These are phyloP conservation scores for Leishmania martiniquensis DNA, from an alignment of 208 protist species.

Conservation along the genomic window DNA sequence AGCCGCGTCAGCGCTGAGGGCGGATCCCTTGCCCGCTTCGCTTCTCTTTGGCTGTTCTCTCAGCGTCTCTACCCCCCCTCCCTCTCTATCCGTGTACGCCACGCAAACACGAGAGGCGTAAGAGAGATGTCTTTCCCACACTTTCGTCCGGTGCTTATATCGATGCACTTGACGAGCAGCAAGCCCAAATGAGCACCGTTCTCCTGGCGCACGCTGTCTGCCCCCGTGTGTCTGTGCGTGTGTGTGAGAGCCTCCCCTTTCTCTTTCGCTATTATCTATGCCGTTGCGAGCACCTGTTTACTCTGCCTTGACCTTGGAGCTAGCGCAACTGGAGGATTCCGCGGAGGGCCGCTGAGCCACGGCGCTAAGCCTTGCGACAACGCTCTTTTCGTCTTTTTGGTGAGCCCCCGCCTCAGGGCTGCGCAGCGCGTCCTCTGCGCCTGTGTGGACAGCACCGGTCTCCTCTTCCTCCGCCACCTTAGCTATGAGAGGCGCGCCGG, in stretches of 20 bases:
- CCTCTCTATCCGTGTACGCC: too few species aligned
- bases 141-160: not conserved
- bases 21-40: too few species aligned
- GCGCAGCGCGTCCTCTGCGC: not conserved
- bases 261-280: not conserved
- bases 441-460: not conserved
- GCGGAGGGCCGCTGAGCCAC: not conserved
- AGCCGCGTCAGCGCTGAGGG: too few species aligned
- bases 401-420: not conserved
- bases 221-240: not conserved
- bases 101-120: not conserved
- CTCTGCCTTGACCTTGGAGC: constrained; percentile 6
- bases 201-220: not conserved
- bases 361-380: not conserved
- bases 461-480: not conserved
- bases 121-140: not conserved
- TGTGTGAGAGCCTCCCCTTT: not conserved
- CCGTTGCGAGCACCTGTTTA: not conserved
- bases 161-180: not conserved
- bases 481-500: constrained; percentile 22
- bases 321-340: not conserved
- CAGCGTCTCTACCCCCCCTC: too few species aligned
- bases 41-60: too few species aligned
- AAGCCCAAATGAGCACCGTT: not conserved
- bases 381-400: not conserved